phyloP scores from a whole-genome alignment of 176 grass and related monocot genomes.

The Ananas comosus region DNA sequence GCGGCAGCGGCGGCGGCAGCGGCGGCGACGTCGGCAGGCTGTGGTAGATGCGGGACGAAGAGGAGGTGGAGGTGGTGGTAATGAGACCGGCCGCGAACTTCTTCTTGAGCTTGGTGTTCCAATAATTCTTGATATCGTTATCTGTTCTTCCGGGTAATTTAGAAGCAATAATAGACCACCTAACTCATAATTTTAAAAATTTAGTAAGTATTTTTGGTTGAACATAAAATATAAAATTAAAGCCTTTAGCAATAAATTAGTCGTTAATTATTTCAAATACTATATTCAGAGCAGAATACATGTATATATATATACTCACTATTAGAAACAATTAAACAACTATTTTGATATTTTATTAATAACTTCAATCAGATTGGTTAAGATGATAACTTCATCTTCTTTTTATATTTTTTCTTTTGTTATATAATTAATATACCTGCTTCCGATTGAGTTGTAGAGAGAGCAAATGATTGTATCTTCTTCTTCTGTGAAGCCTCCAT shows the following conservation, averaged over 20 bases:
- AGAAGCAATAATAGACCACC: conserved; percentile 19
- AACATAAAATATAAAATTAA: neutral
- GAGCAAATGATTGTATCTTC: conserved; percentile 14
- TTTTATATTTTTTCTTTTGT: neutral
- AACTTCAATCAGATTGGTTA: neutral
- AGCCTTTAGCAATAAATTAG: too few species aligned
- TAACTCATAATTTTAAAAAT: neutral
- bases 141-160: conserved; percentile 11
- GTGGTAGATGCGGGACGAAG: neutral
- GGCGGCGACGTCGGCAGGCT: neutral
- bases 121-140: conserved; percentile 18
- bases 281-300: too few species aligned
- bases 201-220: neutral
- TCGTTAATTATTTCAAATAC: too few species aligned
- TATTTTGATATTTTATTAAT: too few species aligned
- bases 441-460: conserved; percentile 15
- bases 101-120: conserved; percentile 22
- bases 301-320: neutral
- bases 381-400: neutral
- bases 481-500: conserved; percentile 17
- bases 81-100: neutral
- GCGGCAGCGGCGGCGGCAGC: neutral
- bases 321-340: neutral
- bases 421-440: conserved; percentile 5
- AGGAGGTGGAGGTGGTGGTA: neutral